Evolutionary conservation across 352 stramenopile genomes (phyloP).

Genomic region (Thraustochytrium striatum): DNA sequence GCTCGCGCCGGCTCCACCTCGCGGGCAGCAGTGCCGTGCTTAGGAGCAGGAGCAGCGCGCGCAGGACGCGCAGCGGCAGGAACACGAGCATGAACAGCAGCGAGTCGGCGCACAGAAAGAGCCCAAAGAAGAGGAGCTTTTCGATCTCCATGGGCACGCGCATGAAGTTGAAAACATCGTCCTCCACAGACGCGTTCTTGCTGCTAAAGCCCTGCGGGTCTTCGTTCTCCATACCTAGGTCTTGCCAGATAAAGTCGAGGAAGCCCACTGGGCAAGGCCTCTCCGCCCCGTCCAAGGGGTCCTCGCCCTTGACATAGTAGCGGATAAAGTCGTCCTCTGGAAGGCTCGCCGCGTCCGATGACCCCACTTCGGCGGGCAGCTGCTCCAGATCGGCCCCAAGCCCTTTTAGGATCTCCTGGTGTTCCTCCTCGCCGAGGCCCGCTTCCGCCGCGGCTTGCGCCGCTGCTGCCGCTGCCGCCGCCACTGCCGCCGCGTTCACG

Average conservation of each 20-base stretch:
- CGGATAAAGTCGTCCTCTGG: conserved; percentile 42
- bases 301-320: conserved; percentile 41
- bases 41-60: conserved; percentile 62
- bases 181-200: conserved; percentile 43
- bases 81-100: conserved; percentile 96
- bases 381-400: neutral
- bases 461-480: neutral
- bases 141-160: conserved; percentile 69
- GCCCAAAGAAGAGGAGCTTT: conserved; percentile 82
- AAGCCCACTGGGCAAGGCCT: neutral
- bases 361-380: neutral
- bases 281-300: neutral
- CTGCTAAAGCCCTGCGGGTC: conserved; percentile 28
- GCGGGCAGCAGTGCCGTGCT: neutral
- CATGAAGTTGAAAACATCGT: conserved; percentile 73
- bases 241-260: conserved; percentile 34
- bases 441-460: neutral
- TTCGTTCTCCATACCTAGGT: conserved; percentile 25
- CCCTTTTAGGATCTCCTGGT: neutral
- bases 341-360: neutral
- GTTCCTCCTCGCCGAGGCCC: neutral
- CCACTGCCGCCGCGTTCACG: neutral
- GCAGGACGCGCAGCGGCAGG: conserved; percentile 82
- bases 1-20: neutral
- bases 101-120: conserved; percentile 89